Conservation (phyloP, 2,329 filamentous ascomycete species). For the Colletotrichum cereale region DNA sequence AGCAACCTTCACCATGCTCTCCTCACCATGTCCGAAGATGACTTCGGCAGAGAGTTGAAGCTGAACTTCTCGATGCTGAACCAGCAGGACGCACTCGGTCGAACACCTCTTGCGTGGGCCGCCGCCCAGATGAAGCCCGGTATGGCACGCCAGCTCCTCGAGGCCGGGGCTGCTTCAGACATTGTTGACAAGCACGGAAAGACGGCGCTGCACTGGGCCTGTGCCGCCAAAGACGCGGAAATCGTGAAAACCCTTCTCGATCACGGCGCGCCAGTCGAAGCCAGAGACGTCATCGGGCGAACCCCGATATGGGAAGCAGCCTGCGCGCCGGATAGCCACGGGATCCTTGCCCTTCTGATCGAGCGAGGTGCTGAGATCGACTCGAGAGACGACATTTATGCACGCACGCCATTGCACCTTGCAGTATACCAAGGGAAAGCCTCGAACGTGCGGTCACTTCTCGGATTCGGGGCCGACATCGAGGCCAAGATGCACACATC, state of each 20-base stretch:
- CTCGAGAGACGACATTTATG: not conserved
- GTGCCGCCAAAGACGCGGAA: not conserved
- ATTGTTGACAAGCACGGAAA: constrained; percentile 6
- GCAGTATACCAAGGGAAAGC: not conserved
- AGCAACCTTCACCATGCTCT: not conserved
- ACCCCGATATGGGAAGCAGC: constrained; percentile 27
- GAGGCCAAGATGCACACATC: not conserved
- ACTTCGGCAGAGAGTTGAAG: not conserved
- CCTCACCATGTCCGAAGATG: not conserved
- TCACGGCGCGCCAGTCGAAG: constrained; percentile 43
- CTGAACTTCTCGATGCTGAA: not conserved
- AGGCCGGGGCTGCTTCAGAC: not conserved
- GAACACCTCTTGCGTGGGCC: constrained; percentile 3
- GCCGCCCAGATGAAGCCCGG: not conserved
- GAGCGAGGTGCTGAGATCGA: not conserved
- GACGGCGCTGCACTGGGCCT: constrained; percentile 12
- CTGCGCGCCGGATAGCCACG: not conserved
- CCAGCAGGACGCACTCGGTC: not conserved
- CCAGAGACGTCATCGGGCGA: constrained; percentile 45
- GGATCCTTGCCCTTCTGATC: not conserved
- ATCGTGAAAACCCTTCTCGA: constrained; percentile 8
- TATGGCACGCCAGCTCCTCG: not conserved
- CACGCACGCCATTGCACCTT: constrained; percentile 1
- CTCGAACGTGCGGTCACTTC: not conserved
- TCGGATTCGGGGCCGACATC: not conserved